phyloP scores from a whole-genome alignment of 2,329 filamentous ascomycete species.

The Huntiella abstrusa region DNA sequence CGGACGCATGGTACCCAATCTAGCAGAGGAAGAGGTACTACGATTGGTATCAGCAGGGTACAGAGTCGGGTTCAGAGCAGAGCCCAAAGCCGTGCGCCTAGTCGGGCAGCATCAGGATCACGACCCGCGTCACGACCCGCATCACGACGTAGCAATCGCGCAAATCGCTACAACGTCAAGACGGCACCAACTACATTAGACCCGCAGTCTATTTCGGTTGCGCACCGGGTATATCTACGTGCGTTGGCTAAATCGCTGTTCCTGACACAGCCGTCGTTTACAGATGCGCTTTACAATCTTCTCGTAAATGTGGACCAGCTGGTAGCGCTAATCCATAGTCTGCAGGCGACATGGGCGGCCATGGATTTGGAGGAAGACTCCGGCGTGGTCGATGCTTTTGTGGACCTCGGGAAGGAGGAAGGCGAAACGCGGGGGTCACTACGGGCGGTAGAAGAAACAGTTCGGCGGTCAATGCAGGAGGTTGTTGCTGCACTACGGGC shows the following conservation, averaged over 20 bases:
- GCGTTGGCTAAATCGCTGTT: slow-evolving; percentile 48
- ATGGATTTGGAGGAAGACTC: slow-evolving; percentile 68
- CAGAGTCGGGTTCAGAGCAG: neutral
- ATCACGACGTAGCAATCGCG: slow-evolving; percentile 34
- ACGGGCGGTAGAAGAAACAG: slow-evolving; percentile 38
- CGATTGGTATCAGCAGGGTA: no score
- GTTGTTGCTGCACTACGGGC: slow-evolving; percentile 38
- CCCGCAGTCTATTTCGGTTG: slow-evolving; percentile 64
- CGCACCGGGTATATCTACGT: slow-evolving; percentile 59
- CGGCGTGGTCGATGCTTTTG: slow-evolving; percentile 58
- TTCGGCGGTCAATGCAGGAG: slow-evolving; percentile 49
- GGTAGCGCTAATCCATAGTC: slow-evolving; percentile 53
- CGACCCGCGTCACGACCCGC: slow-evolving; percentile 28
- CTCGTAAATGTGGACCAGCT: slow-evolving; percentile 65
- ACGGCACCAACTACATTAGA: slow-evolving; percentile 33
- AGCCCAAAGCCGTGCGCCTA: neutral
- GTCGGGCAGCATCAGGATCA: slow-evolving; percentile 3
- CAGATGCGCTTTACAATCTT: slow-evolving; percentile 43
- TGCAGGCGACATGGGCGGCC: slow-evolving; percentile 58
- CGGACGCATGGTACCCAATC: neutral
- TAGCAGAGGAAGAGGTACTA: neutral
- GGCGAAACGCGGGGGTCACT: slow-evolving; percentile 45
- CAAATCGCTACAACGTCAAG: slow-evolving; percentile 5
- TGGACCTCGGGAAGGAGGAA: slow-evolving; percentile 56
- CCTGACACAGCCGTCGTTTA: slow-evolving; percentile 44